A percentile compares a stretch with the other conserved stretches of the same genome.
phyloP scores from a whole-genome alignment of 306 rosid species.

The Cyclanthera cordifolia region DNA sequence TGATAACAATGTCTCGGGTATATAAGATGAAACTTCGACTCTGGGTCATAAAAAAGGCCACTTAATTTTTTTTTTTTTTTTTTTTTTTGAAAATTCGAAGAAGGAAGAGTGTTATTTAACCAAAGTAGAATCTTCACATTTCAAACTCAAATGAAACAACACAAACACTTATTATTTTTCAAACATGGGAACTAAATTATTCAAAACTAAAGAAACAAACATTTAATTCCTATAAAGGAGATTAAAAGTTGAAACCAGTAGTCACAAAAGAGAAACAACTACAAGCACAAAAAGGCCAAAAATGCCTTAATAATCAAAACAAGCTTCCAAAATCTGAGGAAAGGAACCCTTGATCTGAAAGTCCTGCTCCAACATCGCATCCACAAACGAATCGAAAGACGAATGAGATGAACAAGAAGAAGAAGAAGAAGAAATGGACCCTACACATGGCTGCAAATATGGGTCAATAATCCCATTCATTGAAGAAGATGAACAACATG shows the following conservation, averaged over 20 bases:
- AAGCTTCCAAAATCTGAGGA: conserved; percentile 56
- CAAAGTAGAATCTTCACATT: no score
- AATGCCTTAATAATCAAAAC: conserved; percentile 39
- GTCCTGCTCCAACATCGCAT: conserved; percentile 58
- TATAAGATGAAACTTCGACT: no score
- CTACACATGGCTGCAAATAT: background rate
- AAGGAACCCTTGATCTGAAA: conserved; percentile 56
- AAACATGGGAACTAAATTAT: no score
- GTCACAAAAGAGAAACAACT: background rate
- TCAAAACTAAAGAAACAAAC: background rate
- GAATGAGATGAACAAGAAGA: conserved; percentile 1
- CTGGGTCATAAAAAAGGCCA: no score
- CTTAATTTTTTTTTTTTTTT: no score
- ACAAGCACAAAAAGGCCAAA: background rate
- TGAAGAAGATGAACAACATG: conserved; percentile 36
- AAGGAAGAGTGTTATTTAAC: no score
- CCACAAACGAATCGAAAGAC: conserved; percentile 56
- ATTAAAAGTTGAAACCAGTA: no score
- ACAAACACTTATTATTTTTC: no score
- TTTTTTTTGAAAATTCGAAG: no score
- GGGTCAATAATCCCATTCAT: conserved; percentile 30
- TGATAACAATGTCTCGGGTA: no score
- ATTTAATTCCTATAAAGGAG: background rate
- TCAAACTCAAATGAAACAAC: no score
- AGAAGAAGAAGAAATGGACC: no score